Base-by-base conservation (phyloP, 352 stramenopile species). In the Pythium rhizo-oryzae region DNA sequence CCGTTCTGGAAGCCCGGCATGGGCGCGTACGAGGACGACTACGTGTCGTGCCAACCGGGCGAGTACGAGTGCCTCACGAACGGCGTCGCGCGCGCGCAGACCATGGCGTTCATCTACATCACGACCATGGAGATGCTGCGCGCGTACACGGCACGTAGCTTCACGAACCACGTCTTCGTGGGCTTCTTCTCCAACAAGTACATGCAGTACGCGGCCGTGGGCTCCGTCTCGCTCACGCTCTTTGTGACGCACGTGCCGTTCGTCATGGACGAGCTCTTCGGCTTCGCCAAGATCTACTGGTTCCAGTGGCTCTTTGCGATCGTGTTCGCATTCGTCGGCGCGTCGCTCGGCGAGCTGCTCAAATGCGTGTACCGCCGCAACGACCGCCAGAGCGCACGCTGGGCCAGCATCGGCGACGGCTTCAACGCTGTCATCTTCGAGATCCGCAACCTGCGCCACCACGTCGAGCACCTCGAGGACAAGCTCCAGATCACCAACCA, bases 121-220 rank as follows among this genome's bases (percentile, higher is more conserved):
- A 74, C 76, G 6, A 88, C 90, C 65, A 92, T 83, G n/a, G 84
- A 93, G 46, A 79, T 93, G 33, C 64, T 93, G 41, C 85, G 85
- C 49, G 84, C 85, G 44, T 93, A 87, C 74, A 92, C 84, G 64
- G 73, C 92, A 18, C 84, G 85, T 11, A 87, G 80, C 64, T 90
- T 93, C 58, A 90, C 79, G 8, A 77, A 86, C 57, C 72, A 79
- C 2, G 75, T 92, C 54, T 89, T 86, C 43, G 53, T 72, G 0
- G 70, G 76, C 43, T 90, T 94, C 64, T 81, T 92, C 49, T 62
- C 70, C 28, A 94, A 94, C 72, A 81, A 79, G 57, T 85, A 81
- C 70, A 81, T 94, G 79, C 71, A 87, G 35, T 54, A 78, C 15
- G 85, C 85, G 7, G 80, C 75, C 1, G 69, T 70, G 4, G 72